Evolutionary conservation across 2,329 filamentous ascomycete species (phyloP).

Genomic region (Colletotrichum liaoningense): DNA sequence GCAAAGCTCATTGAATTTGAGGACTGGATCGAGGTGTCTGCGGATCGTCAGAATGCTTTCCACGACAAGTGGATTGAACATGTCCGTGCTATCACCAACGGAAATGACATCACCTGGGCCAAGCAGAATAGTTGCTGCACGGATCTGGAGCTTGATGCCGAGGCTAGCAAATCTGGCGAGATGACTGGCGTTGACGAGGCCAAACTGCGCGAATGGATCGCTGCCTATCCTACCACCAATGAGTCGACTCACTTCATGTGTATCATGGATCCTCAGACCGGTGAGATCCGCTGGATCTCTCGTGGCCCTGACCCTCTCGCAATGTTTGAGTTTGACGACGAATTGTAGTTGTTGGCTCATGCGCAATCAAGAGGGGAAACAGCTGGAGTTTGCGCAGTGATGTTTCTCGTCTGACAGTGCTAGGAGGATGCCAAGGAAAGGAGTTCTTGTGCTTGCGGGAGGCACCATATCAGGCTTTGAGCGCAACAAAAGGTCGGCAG

Average conservation of each 20-base stretch:
- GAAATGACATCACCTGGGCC: not conserved
- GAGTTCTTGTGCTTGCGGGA: not conserved
- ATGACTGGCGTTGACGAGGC: slow-evolving; percentile 41
- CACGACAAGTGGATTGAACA: slow-evolving; percentile 30
- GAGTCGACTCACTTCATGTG: slow-evolving; percentile 68
- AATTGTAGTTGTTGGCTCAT: too few species aligned
- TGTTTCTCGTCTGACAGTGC: not conserved
- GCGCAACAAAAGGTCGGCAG: not conserved
- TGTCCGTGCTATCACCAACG: slow-evolving; percentile 4
- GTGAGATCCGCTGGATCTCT: slow-evolving; percentile 57
- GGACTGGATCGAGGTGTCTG: slow-evolving; percentile 44
- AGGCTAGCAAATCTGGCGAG: not conserved
- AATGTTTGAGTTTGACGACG: not conserved
- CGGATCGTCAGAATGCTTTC: slow-evolving; percentile 4
- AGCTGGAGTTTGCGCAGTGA: not conserved
- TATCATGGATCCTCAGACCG: slow-evolving; percentile 65
- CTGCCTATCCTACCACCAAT: slow-evolving; percentile 64
- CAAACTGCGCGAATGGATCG: slow-evolving; percentile 59
- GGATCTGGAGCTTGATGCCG: not conserved
- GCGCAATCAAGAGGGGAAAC: not conserved
- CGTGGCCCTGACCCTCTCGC: not conserved
- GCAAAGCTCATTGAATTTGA: slow-evolving; percentile 38
- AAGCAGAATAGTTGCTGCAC: slow-evolving; percentile 17
- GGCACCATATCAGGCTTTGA: not conserved
- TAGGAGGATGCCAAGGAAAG: not conserved